Percentiles rank a stretch among this genome's conserved stretches.
phyloP scores from a whole-genome alignment of 1,139 yeast species.

The Nakaseomyces kungkrabaensis region DNA sequence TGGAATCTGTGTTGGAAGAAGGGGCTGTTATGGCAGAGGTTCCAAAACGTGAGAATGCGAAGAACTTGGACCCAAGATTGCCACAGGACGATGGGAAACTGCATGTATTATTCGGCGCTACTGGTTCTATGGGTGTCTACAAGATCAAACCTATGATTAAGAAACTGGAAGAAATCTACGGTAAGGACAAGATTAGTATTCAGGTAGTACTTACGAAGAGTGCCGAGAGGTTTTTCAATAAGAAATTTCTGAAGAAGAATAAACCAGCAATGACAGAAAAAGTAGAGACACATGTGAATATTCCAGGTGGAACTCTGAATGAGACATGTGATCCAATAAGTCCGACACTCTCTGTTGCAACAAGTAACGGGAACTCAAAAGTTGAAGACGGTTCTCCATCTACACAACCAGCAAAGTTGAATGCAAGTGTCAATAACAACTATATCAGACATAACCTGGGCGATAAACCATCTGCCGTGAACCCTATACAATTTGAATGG shows the following conservation, averaged over 20 bases:
- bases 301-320: not conserved
- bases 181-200: conserved; percentile 57
- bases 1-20: conserved; percentile 21
- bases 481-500: conserved; percentile 1
- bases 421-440: not conserved
- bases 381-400: not conserved
- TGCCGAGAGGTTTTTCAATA: conserved; percentile 67
- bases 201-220: conserved; percentile 76
- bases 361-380: not conserved
- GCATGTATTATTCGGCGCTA: conserved; percentile 79
- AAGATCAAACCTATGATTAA: conserved; percentile 66
- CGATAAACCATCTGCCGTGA: not conserved
- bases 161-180: conserved; percentile 72
- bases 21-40: conserved; percentile 17
- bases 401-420: not conserved
- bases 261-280: not conserved
- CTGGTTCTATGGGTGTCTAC: conserved; percentile 76
- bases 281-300: not conserved
- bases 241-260: conserved; percentile 27
- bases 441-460: not conserved
- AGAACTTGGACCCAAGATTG: conserved; percentile 64
- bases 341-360: not conserved
- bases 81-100: conserved; percentile 88
- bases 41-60: conserved; percentile 37
- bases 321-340: not conserved